Base-by-base conservation (phyloP, 1,284 basidiomycete genomes). In the Vanrija humicola region DNA sequence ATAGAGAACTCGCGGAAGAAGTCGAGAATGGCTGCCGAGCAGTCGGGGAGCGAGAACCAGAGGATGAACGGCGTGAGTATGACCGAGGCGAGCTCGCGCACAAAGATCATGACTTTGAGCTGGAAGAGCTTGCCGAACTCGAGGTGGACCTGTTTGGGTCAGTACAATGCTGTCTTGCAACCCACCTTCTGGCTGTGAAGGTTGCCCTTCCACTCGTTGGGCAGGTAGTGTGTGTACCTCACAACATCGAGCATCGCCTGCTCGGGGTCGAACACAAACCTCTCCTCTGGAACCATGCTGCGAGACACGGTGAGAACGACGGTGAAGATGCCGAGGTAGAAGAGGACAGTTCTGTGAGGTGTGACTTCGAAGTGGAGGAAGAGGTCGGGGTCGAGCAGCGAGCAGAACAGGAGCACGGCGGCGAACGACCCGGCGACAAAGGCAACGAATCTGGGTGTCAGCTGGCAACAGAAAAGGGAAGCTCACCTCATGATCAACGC, bases 1-100 rank as follows among this genome's bases (percentile, higher is more conserved):
- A 98, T 87, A 0, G 92, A 90, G 70, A 96, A 98, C 77, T 97
- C 93, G 46, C 92, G 83, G 82, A 97, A 96, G 71, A 98, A 96
- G 72, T 98, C 94, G 58, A 97, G 83, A 62, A 97, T 89, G 0
- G 86, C 86, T 7, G 88, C 87, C 2, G 94, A 89, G 69, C 90
- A 94, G 0, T 79, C 79, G 0, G 95, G 94, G 6, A 98, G 82
- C 15, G 92, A 90, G 71, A 89, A 88, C 87, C 90, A 93, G 6
- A 98, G 80, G 48, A 98, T 86, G 67, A 96, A 90, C 0, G 95
- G 95, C 3, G 95, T 98, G 50, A 96, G 80, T 47, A 98, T 80
- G 47, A 98, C 95, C 0, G 90, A 93, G 14, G 92, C 68, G 10
- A 98, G 78, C 72, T 98, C 95, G 68, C 89, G 86, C 21, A 83